A percentile compares a stretch with the other conserved stretches of the same genome.
These are phyloP conservation scores for Phytophthora uliginosa DNA, from an alignment of 352 stramenopile genomes.

Conservation along the genomic window DNA sequence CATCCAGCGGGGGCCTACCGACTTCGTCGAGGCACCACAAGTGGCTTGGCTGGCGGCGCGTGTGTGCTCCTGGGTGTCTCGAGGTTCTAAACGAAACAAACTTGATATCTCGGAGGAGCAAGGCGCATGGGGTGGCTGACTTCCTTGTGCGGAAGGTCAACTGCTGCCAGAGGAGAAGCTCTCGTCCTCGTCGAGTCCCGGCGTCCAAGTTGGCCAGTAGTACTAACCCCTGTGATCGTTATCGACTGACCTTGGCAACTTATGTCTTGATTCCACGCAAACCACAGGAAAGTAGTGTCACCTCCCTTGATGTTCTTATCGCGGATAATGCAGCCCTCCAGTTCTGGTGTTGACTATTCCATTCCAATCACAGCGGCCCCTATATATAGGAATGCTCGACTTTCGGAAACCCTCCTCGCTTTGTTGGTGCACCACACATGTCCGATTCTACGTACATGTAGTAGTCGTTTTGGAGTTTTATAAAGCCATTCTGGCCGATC, in stretches of 20 bases:
- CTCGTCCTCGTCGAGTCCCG: slow-evolving; percentile 22
- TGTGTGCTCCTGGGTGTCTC: slow-evolving; percentile 16
- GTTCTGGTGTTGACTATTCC: slow-evolving; percentile 20
- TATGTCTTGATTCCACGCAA: slow-evolving; percentile 9
- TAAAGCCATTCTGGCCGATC: slow-evolving; percentile 15
- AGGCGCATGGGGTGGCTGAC: slow-evolving; percentile 28
- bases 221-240: slow-evolving; percentile 11
- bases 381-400: slow-evolving; percentile 20
- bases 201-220: background rate
- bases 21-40: slow-evolving; percentile 17
- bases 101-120: slow-evolving; percentile 20
- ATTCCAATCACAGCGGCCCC: background rate
- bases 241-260: slow-evolving; percentile 12
- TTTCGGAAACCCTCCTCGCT: too few species aligned
- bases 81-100: slow-evolving; percentile 11
- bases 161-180: slow-evolving; percentile 4
- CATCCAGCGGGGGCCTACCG: slow-evolving; percentile 39
- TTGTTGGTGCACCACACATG: too few species aligned
- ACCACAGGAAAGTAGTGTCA: background rate
- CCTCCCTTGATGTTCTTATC: slow-evolving; percentile 37
- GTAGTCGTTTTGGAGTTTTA: background rate
- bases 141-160: slow-evolving; percentile 9
- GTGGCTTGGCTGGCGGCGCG: slow-evolving; percentile 5
- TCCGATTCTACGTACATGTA: too few species aligned
- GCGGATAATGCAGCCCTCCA: slow-evolving; percentile 19